These are phyloP conservation scores for Diplodia sapinea DNA, from an alignment of 2,329 filamentous ascomycete species.

Conservation along the genomic window DNA sequence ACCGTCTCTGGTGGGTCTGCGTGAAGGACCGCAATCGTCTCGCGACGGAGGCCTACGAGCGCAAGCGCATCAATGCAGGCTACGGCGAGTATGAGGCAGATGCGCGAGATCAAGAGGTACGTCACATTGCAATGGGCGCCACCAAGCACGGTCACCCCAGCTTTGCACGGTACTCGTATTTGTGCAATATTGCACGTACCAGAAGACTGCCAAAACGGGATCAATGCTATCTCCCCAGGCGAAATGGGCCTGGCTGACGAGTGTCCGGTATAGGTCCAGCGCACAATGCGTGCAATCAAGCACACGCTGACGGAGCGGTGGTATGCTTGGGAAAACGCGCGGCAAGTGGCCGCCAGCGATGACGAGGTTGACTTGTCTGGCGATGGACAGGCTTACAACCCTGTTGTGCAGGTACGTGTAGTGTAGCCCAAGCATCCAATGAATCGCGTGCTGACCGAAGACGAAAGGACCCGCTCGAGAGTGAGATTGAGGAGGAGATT, in stretches of 20 bases:
- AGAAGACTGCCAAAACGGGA: conserved; percentile 8
- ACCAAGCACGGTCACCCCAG: conserved; percentile 4
- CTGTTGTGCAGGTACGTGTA: conserved; percentile 23
- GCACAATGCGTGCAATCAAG: conserved; percentile 82
- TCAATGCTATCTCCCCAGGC: not conserved
- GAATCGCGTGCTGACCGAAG: conserved; percentile 3
- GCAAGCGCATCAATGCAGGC: conserved; percentile 68
- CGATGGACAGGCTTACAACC: conserved; percentile 10
- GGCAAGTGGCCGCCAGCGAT: conserved; percentile 47
- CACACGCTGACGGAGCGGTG: conserved; percentile 85
- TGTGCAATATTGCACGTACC: conserved; percentile 24
- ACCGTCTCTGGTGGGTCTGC: conserved; percentile 93
- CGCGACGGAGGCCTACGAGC: conserved; percentile 75
- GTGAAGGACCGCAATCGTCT: conserved; percentile 89
- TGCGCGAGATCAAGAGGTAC: conserved; percentile 69
- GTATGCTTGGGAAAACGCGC: conserved; percentile 84
- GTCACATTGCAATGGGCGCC: conserved; percentile 38
- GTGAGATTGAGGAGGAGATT: not conserved
- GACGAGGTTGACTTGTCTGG: conserved; percentile 63
- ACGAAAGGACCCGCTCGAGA: conserved; percentile 7
- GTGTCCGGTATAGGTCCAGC: conserved; percentile 63
- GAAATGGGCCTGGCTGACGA: conserved; percentile 9
- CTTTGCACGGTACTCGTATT: conserved; percentile 13
- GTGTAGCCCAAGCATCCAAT: not conserved
- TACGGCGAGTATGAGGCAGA: conserved; percentile 75